These are phyloP conservation scores for Yamadazyma buinensis DNA, from an alignment of 1,139 yeast genomes.

Conservation along the genomic window DNA sequence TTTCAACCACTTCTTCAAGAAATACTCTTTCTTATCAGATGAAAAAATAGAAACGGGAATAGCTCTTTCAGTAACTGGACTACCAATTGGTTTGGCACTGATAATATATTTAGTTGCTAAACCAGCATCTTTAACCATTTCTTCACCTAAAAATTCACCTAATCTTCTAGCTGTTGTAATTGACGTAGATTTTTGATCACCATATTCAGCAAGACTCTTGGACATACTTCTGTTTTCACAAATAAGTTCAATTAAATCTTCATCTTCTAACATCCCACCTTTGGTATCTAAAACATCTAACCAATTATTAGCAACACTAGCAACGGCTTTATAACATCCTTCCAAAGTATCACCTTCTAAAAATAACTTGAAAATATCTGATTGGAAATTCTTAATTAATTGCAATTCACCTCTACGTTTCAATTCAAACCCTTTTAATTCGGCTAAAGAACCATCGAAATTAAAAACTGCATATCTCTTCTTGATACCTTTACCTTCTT, in stretches of 20 bases:
- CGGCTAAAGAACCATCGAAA: slow-evolving; percentile 90
- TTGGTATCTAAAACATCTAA: slow-evolving; percentile 85
- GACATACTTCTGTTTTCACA: slow-evolving; percentile 97
- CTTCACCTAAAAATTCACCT: slow-evolving; percentile 95
- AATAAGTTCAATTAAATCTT: slow-evolving; percentile 89
- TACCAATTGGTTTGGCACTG: slow-evolving; percentile 74
- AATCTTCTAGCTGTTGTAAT: slow-evolving; percentile 91
- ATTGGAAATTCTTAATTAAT: slow-evolving; percentile 89
- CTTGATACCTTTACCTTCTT: slow-evolving; percentile 95
- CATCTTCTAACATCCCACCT: slow-evolving; percentile 88
- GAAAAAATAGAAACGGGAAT: slow-evolving; percentile 95
- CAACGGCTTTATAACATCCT: slow-evolving; percentile 84
- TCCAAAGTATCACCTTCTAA: slow-evolving; percentile 79
- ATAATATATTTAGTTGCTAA: slow-evolving; percentile 93
- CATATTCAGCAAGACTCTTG: slow-evolving; percentile 85
- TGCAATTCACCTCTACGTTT: slow-evolving; percentile 97
- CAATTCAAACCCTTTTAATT: slow-evolving; percentile 92
- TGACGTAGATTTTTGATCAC: slow-evolving; percentile 86
- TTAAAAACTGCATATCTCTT: slow-evolving; percentile 97
- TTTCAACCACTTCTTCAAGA: slow-evolving; percentile 80
- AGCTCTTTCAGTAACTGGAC: slow-evolving; percentile 96
- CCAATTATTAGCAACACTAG: slow-evolving; percentile 93
- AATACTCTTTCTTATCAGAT: slow-evolving; percentile 63
- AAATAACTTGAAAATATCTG: slow-evolving; percentile 88
- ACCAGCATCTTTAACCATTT: slow-evolving; percentile 96